Percentiles rank a stretch among this genome's conserved stretches.
Conservation (phyloP, 129 eudicot genomes). For the Artemisia annua region DNA sequence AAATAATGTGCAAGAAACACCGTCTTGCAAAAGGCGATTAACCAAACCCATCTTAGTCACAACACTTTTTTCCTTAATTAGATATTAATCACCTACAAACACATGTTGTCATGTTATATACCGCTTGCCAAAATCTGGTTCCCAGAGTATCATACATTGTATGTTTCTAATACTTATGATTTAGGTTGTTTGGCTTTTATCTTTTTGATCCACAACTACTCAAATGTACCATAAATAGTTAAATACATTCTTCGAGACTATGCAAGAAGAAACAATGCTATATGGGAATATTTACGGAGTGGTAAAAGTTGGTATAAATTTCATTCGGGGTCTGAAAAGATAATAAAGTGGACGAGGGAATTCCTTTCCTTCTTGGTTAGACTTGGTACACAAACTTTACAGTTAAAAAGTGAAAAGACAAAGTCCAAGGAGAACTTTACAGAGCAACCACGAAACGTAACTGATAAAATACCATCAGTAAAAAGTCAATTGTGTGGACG, state of each 20-base stretch:
- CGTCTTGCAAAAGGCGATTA: constrained; percentile 15
- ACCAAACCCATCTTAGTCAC: constrained; percentile 14
- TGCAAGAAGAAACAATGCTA: not conserved
- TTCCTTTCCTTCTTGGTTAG: constrained; percentile 20
- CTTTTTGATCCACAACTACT: not conserved
- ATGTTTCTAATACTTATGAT: not conserved
- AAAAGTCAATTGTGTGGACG: too few relatives aligned
- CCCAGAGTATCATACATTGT: not conserved
- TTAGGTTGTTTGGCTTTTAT: constrained; percentile 3
- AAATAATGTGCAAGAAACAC: constrained; percentile 20
- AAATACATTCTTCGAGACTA: not conserved
- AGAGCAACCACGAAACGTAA: too few relatives aligned
- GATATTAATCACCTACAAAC: constrained; percentile 18
- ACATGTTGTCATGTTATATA: not conserved
- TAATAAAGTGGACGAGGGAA: not conserved
- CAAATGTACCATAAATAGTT: not conserved
- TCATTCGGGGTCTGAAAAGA: not conserved
- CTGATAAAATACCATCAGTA: too few relatives aligned
- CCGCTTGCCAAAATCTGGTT: not conserved
- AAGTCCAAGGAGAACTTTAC: not conserved
- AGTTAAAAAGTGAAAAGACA: constrained; percentile 18
- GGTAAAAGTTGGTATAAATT: not conserved
- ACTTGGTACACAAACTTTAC: constrained; percentile 22
- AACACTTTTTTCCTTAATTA: constrained; percentile 10
- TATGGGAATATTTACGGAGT: not conserved